A percentile compares a stretch with the other conserved stretches of the same genome.
Evolutionary conservation across 306 rosid genomes (phyloP).

Genomic region (Quercus robur): DNA sequence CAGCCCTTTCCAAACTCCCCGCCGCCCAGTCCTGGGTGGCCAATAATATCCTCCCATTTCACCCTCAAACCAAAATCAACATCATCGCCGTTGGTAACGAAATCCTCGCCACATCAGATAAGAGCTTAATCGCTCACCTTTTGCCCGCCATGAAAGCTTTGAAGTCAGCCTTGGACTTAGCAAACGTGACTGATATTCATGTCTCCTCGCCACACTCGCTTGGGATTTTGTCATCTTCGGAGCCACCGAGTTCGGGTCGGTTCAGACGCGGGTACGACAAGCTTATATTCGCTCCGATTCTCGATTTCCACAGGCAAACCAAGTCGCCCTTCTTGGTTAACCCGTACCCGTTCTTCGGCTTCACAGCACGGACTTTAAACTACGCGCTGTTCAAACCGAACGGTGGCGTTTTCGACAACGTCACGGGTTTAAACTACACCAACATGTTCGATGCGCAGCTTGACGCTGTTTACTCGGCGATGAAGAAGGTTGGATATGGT

Average conservation of each 20-base stretch:
- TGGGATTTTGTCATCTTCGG: conserved; percentile 61
- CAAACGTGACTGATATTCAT: conserved; percentile 49
- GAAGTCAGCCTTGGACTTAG: conserved; percentile 43
- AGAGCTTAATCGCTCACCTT: conserved; percentile 57
- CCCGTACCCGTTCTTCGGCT: conserved; percentile 85
- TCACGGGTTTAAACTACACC: conserved; percentile 55
- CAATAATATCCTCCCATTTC: conserved; percentile 51
- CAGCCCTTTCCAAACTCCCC: conserved; percentile 50
- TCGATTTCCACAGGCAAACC: conserved; percentile 53
- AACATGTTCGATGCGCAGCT: conserved; percentile 93
- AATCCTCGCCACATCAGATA: conserved; percentile 81
- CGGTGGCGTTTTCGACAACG: conserved; percentile 68
- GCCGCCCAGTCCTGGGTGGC: conserved; percentile 68
- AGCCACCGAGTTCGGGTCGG: conserved; percentile 62
- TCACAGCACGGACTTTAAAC: conserved; percentile 27
- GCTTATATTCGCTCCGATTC: conserved; percentile 59
- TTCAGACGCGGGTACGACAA: conserved; percentile 73
- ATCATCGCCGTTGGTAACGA: conserved; percentile 83
- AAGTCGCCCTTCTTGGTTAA: conserved; percentile 69
- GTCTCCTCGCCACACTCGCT: conserved; percentile 72
- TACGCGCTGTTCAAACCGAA: conserved; percentile 67
- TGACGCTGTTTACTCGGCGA: conserved; percentile 84
- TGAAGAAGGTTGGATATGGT: conserved; percentile 69
- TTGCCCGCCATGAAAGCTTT: conserved; percentile 74
- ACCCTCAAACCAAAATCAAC: conserved; percentile 48